These are phyloP conservation scores for Fomitopsis betulina DNA, from an alignment of 1,284 basidiomycete species.

Conservation along the genomic window DNA sequence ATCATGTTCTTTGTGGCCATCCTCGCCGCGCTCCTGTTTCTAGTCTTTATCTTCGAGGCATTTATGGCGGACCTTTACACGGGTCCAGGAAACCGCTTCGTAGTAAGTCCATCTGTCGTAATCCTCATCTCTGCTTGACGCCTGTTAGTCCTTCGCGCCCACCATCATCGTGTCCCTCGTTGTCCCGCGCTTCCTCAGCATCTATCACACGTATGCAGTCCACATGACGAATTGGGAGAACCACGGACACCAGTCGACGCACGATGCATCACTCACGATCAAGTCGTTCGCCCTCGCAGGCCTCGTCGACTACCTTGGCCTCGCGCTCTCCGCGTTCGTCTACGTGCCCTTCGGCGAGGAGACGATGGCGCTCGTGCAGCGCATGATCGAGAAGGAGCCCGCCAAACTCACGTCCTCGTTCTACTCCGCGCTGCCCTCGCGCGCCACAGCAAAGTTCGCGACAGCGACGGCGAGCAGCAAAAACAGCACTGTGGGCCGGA, in stretches of 20 bases:
- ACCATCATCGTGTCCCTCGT: conserved; percentile 82
- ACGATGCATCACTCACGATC: conserved; percentile 79
- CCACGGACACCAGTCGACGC: conserved; percentile 74
- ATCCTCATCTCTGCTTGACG: background rate
- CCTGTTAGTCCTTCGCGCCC: conserved; percentile 66
- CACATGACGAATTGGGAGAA: conserved; percentile 89
- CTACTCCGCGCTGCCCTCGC: conserved; percentile 16
- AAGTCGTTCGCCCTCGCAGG: conserved; percentile 91
- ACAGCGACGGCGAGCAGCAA: conserved; percentile 1
- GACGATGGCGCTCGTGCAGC: conserved; percentile 62
- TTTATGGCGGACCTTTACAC: conserved; percentile 84
- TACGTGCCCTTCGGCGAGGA: conserved; percentile 90
- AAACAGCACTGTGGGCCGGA: conserved; percentile 1
- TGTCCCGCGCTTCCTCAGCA: conserved; percentile 79
- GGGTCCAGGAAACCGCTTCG: conserved; percentile 76
- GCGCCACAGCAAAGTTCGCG: conserved; percentile 8
- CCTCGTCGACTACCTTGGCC: conserved; percentile 85
- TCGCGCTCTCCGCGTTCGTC: conserved; percentile 83
- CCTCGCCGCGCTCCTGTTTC: conserved; percentile 69
- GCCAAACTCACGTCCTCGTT: conserved; percentile 12
- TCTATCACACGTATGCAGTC: conserved; percentile 71
- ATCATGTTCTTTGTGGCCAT: conserved; percentile 72
- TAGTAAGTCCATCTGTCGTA: conserved; percentile 45
- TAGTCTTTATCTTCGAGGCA: conserved; percentile 84
- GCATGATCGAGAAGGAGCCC: conserved; percentile 23